A percentile compares a stretch with the other conserved stretches of the same genome.
These are phyloP conservation scores for Pochonia chlamydosporia DNA, from an alignment of 2,329 filamentous ascomycete genomes.

Conservation along the genomic window DNA sequence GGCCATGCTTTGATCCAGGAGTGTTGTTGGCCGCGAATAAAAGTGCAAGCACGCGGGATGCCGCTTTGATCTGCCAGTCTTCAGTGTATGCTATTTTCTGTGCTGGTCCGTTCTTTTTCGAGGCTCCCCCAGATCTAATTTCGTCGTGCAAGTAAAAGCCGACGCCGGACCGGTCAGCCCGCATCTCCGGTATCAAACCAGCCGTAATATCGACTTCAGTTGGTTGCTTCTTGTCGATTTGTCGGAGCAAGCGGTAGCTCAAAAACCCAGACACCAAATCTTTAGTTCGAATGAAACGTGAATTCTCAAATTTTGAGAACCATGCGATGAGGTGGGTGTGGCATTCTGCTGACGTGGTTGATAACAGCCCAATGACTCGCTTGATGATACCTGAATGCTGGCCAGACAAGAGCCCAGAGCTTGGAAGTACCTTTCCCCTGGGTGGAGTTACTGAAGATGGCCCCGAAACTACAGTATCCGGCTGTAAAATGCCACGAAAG, in stretches of 20 bases:
- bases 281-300: constrained; percentile 65
- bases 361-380: constrained; percentile 72
- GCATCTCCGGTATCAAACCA: constrained; percentile 68
- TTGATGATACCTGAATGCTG: constrained; percentile 83
- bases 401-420: constrained; percentile 44
- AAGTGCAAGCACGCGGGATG: constrained; percentile 72
- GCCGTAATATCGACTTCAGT: constrained; percentile 55
- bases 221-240: constrained; percentile 60
- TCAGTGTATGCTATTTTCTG: constrained; percentile 63
- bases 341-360: constrained; percentile 68
- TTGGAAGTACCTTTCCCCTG: constrained; percentile 15
- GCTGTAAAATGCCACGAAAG: constrained; percentile 36
- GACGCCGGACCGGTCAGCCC: constrained; percentile 49
- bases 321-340: constrained; percentile 73
- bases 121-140: constrained; percentile 48
- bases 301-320: constrained; percentile 65
- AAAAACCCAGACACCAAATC: constrained; percentile 75
- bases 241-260: constrained; percentile 69
- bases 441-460: background rate
- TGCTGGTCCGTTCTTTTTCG: constrained; percentile 48
- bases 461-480: constrained; percentile 13
- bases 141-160: constrained; percentile 71
- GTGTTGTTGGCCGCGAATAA: constrained; percentile 76
- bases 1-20: constrained; percentile 28
- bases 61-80: constrained; percentile 85